Base-by-base conservation (phyloP, 1,139 yeast genomes). In the Yamadazyma oceani region DNA sequence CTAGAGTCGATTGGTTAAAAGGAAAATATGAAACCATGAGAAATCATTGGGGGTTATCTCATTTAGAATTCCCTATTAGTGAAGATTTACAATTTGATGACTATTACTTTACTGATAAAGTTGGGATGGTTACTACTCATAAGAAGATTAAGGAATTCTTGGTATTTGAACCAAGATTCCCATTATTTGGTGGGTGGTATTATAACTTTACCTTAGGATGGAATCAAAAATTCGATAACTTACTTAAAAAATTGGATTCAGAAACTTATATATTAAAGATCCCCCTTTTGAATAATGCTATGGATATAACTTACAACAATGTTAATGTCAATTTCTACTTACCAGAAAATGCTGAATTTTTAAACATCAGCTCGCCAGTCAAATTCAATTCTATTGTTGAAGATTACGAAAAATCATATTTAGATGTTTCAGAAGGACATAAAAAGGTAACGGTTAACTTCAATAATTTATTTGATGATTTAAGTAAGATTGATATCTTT, bases 131-230 rank as follows among this genome's bases (percentile, higher is more conserved):
- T n/a, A 82, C 96, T 7, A 86, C 97, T 5, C 85, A 86, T 41
- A 70, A 72, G 44, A 64, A 75, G 29, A 53, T 73, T 12, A 64
- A 73, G 39, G 54, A 60, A 35, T 76, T 71, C 44, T 64, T 88
- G 40, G 69, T 82, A 30, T 60, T 92, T 47, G 80, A 76, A 54
- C 98, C 98, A 39, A 76, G 99, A 58, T 92, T 73, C 68, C 99
- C 99, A 10, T 55, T 92, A 7, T 86, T 88, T 64, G 99, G 98
- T 35, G 95, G 90, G 29, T 92, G 99, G 99, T 78, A 82, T 53
- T 92, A 89, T 64, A 89, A 92, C 64, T 92, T 88, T 69, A 92
- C 98, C 15, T 66, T 92, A 53, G 97, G 97, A 6, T 94, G 96
- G 96, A 78, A 83, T 40, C 76, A 79, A 47, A 66, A 71, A 28